Conservation (phyloP, 1,139 yeast genomes). For the Suhomyces bokatorum region DNA sequence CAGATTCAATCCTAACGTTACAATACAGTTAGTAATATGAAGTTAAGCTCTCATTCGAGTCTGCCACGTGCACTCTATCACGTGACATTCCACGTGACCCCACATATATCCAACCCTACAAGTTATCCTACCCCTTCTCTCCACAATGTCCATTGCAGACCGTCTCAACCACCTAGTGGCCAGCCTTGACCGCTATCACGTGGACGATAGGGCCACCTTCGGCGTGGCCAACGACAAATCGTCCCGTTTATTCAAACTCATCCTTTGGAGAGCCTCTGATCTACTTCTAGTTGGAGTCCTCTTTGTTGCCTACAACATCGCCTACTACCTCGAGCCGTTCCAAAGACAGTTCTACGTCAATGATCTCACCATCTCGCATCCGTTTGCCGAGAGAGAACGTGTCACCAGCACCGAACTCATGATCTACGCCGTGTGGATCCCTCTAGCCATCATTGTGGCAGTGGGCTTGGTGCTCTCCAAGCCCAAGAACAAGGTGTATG, state of each 20-base stretch:
- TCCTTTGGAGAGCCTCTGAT: constrained; percentile 66
- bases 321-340: constrained; percentile 56
- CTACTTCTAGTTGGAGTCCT: constrained; percentile 44
- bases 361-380: constrained; percentile 46
- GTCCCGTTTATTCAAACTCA: constrained; percentile 21
- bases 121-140: not conserved
- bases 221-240: constrained; percentile 42
- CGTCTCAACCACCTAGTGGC: constrained; percentile 26
- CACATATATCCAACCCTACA: not conserved
- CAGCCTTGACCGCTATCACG: constrained; percentile 24
- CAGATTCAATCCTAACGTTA: no score
- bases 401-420: constrained; percentile 37
- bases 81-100: not conserved
- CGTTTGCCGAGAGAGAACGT: constrained; percentile 46
- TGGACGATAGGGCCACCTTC: constrained; percentile 50
- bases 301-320: constrained; percentile 43
- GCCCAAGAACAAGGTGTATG: constrained; percentile 38
- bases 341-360: constrained; percentile 62
- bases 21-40: no score
- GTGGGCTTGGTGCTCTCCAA: constrained; percentile 31
- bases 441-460: constrained; percentile 29
- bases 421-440: constrained; percentile 41
- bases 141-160: constrained; percentile 1
- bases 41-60: no score
- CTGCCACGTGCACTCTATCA: no score